Conservation (phyloP, 306 rosid genomes). For the Senna tora region DNA sequence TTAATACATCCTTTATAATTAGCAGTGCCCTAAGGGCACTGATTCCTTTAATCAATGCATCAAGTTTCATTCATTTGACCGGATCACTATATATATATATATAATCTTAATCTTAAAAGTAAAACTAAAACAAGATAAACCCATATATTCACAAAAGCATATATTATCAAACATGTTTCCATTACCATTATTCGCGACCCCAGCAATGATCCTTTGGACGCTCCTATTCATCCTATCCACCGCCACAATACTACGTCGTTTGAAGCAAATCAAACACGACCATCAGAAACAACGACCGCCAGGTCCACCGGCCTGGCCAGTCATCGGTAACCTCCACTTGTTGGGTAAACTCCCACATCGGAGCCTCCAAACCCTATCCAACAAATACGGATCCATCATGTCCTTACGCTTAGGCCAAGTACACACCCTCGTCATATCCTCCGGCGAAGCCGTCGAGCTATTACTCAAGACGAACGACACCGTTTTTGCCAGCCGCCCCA, state of each 20-base stretch:
- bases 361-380: not conserved
- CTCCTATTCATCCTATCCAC: constrained; percentile 8
- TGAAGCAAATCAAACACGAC: not conserved
- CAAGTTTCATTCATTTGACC: too few relatives aligned
- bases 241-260: not conserved
- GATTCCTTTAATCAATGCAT: too few relatives aligned
- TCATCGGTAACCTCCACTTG: too few relatives aligned
- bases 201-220: not conserved
- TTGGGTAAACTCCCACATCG: constrained; percentile 2
- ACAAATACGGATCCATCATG: not conserved
- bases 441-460: constrained; percentile 31
- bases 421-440: constrained; percentile 4
- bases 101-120: too few relatives aligned
- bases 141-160: too few relatives aligned
- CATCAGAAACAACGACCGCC: not conserved
- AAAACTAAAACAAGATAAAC: too few relatives aligned
- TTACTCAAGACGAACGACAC: constrained; percentile 49
- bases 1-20: too few relatives aligned
- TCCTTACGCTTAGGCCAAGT: not conserved
- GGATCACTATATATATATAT: too few relatives aligned
- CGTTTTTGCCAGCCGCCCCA: constrained; percentile 10
- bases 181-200: not conserved
- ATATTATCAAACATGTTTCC: not conserved
- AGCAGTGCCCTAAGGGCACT: too few relatives aligned
- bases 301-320: constrained; percentile 15